Base-by-base conservation (phyloP, 2,329 filamentous ascomycete species). In the Fusarium keratoplasticum region DNA sequence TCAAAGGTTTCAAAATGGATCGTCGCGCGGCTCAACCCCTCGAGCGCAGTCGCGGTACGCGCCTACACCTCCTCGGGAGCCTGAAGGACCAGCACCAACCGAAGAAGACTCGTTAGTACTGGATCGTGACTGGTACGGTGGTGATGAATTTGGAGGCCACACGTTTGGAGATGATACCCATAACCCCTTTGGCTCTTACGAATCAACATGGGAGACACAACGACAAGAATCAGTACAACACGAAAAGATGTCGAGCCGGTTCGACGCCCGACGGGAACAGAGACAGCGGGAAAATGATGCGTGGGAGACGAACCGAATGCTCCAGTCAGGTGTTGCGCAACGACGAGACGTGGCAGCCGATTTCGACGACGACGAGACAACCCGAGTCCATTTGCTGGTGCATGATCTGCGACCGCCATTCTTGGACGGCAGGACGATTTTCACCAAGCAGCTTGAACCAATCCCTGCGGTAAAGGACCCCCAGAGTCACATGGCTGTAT, bases 221-320 rank as follows among this genome's bases (percentile, higher is more conserved):
- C 90, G 94, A 79, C 94, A 97, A 81, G 95, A 97, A 82, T 89
- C 89, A 18, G 92, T 91, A 16, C 84, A 95, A 81, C 87, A 91
- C 10, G 94, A 97, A 82, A 96, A 94, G 87, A 96, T 96, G 85
- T 88, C 91, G 6, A 92, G 89, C 61, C 92, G 89, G 77, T 89
- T 87, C 78, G 89, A 86, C 63, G 93, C 93, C 52, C 89, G 94
- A 60, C 92, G 92, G 70, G 88, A 94, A 67, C 95, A 98, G 83
- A 94, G 95, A 77, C 94, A 98, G 82, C 95, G 94, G 80, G 96
- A 99, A 80, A 95, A 96, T 50, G 96, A 99, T 83, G 96, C 95
- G 0, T 99, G 96, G 96, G 97, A 99, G 83, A 96, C 96, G 18
- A 99, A 99, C 82, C 94, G 96, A 68, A 98, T 99, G 96, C 88